Evolutionary conservation across 306 rosid genomes (phyloP), one percentile per base, ranked within the genome.

Genomic region (Psophocarpus tetragonolobus): DNA sequence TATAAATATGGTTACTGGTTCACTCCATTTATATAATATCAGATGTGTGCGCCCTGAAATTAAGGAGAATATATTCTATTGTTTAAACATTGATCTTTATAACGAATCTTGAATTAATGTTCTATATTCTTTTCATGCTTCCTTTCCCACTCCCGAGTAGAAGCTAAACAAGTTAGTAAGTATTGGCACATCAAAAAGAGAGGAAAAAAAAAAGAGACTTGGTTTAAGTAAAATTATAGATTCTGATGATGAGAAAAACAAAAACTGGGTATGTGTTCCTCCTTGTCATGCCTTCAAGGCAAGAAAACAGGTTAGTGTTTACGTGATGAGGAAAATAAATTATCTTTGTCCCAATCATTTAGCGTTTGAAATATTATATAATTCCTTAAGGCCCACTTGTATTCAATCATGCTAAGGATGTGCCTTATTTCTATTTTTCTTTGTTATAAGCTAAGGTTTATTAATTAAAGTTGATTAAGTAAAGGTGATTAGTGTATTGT

Each of bases 311-410:
- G 57, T 77, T 74, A 69, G 72, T 74, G 80, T 36, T 42, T 45
- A 57, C 32, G 75, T 51, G 73, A 51, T 17, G 81, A 51, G 13
- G 81, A 85, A 78, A 71, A 74, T 69, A 78, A 62, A 56, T 85
- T 87, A 77, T 87, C 84, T 86, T 76, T 77, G 64, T 44, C 60
- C 76, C 84, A 85, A 83, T 87, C 80, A 87, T 79, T 47, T 81
- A 80, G 73, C 42, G 50, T 83, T 79, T 54, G 57, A 85, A 60
- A 80, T 85, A 85, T 83, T 68, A 68, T 70, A 78, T 45, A 63
- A 76, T 42, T 74, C 51, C 60, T 68, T 68, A 70, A 80, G 84
- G 82, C 85, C 91, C 91, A 88, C 88, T 71, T 63, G 74, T 80
- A 67, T 68, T 73, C 73, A 80, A 83, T 78, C 86, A 78, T 80